phyloP scores from a whole-genome alignment of 208 protist species.

The Trypanosoma brucei region DNA sequence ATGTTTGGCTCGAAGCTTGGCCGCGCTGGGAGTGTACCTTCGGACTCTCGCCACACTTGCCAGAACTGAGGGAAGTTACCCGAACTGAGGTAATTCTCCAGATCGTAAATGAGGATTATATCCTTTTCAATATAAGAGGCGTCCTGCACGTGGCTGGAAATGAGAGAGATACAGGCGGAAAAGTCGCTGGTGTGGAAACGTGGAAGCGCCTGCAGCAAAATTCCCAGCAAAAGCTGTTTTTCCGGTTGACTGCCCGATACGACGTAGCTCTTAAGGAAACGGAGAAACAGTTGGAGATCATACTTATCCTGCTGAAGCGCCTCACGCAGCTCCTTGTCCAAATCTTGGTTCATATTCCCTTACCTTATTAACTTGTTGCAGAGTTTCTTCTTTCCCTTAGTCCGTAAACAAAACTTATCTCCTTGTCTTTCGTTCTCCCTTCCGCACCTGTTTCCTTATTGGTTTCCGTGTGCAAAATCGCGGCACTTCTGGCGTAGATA shows the following conservation, averaged over 20 bases:
- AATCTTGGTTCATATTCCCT: conserved; percentile 34
- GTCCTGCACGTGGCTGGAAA: conserved; percentile 78
- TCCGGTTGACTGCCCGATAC: conserved; percentile 66
- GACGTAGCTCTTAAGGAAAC: conserved; percentile 68
- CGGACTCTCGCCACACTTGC: conserved; percentile 60
- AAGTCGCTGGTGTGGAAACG: conserved; percentile 86
- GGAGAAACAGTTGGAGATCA: conserved; percentile 76
- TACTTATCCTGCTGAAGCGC: conserved; percentile 76
- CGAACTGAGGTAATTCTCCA: conserved; percentile 86
- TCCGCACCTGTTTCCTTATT: too few relatives aligned
- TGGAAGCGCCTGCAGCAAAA: conserved; percentile 77
- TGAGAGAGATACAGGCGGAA: conserved; percentile 81
- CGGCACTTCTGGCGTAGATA: too few relatives aligned
- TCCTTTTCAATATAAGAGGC: conserved; percentile 70
- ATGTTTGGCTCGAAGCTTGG: conserved; percentile 77
- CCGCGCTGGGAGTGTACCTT: conserved; percentile 60
- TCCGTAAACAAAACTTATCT: too few relatives aligned
- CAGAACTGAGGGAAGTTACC: conserved; percentile 79
- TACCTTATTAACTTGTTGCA: not conserved
- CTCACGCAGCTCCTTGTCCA: conserved; percentile 69
- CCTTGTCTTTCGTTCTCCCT: too few relatives aligned
- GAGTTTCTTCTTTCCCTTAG: too few relatives aligned
- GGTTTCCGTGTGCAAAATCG: too few relatives aligned
- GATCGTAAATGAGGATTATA: conserved; percentile 75
- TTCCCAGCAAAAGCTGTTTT: conserved; percentile 68